phyloP scores from a whole-genome alignment of 1,284 basidiomycete species.

The Ganoderma lucidum region DNA sequence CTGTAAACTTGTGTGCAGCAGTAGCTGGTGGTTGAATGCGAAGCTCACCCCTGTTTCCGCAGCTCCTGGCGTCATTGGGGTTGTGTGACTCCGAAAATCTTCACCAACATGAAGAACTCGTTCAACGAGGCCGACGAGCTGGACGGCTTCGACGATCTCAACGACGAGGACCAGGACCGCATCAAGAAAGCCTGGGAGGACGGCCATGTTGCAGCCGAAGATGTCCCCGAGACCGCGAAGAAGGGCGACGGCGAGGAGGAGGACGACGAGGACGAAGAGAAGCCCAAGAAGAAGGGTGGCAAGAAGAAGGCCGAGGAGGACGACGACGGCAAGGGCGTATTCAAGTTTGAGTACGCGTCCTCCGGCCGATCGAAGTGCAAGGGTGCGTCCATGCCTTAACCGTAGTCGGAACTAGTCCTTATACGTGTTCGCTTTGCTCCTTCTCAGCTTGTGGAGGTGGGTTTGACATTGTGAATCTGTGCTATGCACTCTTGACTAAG shows the following conservation, averaged over 20 bases:
- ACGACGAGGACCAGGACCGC: slow-evolving; percentile 69
- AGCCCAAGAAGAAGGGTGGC: slow-evolving; percentile 40
- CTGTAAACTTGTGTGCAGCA: not conserved
- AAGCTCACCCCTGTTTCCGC: slow-evolving; percentile 4
- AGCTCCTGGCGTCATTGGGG: slow-evolving; percentile 87
- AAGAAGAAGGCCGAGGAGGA: slow-evolving; percentile 38
- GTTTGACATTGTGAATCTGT: slow-evolving; percentile 34
- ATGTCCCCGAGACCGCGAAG: slow-evolving; percentile 76
- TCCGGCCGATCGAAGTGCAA: slow-evolving; percentile 42
- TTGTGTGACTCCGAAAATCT: slow-evolving; percentile 75
- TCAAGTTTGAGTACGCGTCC: slow-evolving; percentile 44
- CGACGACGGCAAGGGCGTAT: slow-evolving; percentile 34
- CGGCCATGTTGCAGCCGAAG: slow-evolving; percentile 80
- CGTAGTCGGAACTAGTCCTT: not conserved
- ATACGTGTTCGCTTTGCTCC: slow-evolving; percentile 1
- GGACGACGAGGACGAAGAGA: slow-evolving; percentile 52
- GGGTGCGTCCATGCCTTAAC: slow-evolving; percentile 29
- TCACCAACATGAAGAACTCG: slow-evolving; percentile 76
- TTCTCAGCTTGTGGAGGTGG: slow-evolving; percentile 61
- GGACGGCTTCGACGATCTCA: slow-evolving; percentile 77
- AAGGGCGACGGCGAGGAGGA: slow-evolving; percentile 59
- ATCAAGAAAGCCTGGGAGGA: slow-evolving; percentile 74
- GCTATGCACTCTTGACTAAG: slow-evolving; percentile 15
- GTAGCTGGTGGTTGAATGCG: slow-evolving; percentile 8
- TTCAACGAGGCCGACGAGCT: slow-evolving; percentile 69